These are phyloP conservation scores for Leavenworthia alabamica DNA, from an alignment of 345 rosid species.

Conservation along the genomic window DNA sequence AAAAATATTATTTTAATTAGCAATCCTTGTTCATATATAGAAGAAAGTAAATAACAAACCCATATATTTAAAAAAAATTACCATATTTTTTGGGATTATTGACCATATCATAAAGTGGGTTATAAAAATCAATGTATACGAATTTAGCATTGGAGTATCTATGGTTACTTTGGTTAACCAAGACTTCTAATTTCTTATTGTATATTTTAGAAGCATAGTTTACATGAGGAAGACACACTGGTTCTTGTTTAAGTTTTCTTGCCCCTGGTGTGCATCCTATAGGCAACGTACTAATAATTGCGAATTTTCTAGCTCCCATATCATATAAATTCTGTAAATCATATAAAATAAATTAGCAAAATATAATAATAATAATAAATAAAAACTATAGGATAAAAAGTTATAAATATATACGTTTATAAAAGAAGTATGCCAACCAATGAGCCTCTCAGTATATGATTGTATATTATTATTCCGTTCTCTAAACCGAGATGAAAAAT, in stretches of 20 bases:
- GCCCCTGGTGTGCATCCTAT: conserved; percentile 29
- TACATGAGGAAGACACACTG: conserved; percentile 1
- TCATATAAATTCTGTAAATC: conserved; percentile 13
- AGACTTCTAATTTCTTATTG: conserved; percentile 6
- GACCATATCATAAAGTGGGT: conserved; percentile 8
- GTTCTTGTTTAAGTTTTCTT: background rate
- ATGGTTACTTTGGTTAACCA: conserved; percentile 3
- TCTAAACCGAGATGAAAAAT: conserved; percentile 26
- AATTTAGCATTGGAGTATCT: conserved; percentile 5
- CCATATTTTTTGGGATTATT: conserved; percentile 4
- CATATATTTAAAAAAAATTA: no score
- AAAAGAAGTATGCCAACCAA: conserved; percentile 27
- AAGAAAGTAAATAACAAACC: background rate
- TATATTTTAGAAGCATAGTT: conserved; percentile 14
- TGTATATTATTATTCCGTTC: conserved; percentile 13
- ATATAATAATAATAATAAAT: background rate
- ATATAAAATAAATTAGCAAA: background rate
- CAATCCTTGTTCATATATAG: background rate
- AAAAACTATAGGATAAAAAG: background rate
- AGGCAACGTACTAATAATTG: conserved; percentile 20
- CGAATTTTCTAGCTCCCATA: conserved; percentile 26
- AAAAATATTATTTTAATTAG: background rate
- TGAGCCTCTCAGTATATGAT: conserved; percentile 41
- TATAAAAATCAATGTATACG: conserved; percentile 16
- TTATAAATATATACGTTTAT: conserved; percentile 26